A percentile compares a stretch with the other conserved stretches of the same genome.
phyloP scores from a whole-genome alignment of 2,329 filamentous ascomycete species.

The Claviceps pusilla region DNA sequence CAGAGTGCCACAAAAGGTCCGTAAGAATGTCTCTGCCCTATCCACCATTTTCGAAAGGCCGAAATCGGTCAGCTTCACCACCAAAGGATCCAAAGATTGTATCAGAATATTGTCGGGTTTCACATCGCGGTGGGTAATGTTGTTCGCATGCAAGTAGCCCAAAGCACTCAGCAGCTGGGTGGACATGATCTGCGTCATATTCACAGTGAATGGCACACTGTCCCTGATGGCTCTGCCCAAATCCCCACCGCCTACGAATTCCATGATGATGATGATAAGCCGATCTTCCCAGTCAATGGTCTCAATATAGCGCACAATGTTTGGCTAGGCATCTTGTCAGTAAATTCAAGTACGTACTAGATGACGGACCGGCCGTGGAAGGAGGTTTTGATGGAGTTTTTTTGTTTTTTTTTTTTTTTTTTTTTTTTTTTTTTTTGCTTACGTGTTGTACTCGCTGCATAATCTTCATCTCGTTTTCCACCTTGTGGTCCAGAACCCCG shows the following conservation, averaged over 20 bases:
- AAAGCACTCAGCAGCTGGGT: conserved; percentile 67
- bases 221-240: conserved; percentile 57
- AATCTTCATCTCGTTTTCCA: conserved; percentile 94
- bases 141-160: conserved; percentile 70
- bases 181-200: conserved; percentile 55
- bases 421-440: conserved; percentile 20
- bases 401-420: too few species aligned
- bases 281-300: conserved; percentile 68
- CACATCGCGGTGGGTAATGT: conserved; percentile 95
- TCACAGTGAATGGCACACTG: conserved; percentile 49
- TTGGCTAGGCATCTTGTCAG: conserved; percentile 35
- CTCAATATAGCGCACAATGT: conserved; percentile 85
- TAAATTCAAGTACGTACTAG: background rate
- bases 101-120: conserved; percentile 97
- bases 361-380: background rate
- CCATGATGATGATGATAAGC: conserved; percentile 95
- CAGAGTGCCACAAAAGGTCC: conserved; percentile 91
- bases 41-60: conserved; percentile 89
- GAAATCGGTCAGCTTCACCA: conserved; percentile 90
- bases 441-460: conserved; percentile 78
- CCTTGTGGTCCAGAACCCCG: conserved; percentile 73
- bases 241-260: conserved; percentile 72
- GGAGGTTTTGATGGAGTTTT: background rate
- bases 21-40: conserved; percentile 78
- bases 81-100: conserved; percentile 53